Evolutionary conservation across 2,329 filamentous ascomycete species (phyloP).

Genomic region (Teratosphaeria pseudoeucalypti): DNA sequence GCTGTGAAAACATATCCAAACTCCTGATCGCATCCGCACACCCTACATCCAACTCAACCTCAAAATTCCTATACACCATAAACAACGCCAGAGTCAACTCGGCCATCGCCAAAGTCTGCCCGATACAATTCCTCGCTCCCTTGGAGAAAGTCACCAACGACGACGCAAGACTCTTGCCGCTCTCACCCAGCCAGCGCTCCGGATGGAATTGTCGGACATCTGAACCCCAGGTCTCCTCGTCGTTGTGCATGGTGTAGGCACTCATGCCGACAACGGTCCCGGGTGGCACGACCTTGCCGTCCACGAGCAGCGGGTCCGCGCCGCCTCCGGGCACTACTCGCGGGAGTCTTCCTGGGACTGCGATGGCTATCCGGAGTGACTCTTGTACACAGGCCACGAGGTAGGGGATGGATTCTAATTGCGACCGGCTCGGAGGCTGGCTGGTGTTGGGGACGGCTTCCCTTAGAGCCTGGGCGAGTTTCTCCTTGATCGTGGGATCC

Average conservation of each 20-base stretch:
- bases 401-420: constrained; percentile 25
- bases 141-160: background rate
- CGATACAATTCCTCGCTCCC: constrained; percentile 1
- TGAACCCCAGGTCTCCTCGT: background rate
- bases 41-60: constrained; percentile 1
- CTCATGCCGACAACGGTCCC: constrained; percentile 8
- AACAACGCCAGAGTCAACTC: constrained; percentile 4
- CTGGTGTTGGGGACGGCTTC: constrained; percentile 1
- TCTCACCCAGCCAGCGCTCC: constrained; percentile 6
- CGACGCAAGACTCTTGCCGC: constrained; percentile 11
- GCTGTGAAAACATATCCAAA: background rate
- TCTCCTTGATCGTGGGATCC: background rate
- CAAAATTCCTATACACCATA: constrained; percentile 1
- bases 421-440: constrained; percentile 30
- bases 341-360: constrained; percentile 4
- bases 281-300: constrained; percentile 1
- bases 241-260: constrained; percentile 26
- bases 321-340: constrained; percentile 1
- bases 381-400: constrained; percentile 28
- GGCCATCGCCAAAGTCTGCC: constrained; percentile 9
- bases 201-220: constrained; percentile 2
- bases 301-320: background rate
- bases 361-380: constrained; percentile 2
- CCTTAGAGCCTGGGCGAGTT: background rate
- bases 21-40: background rate